Evolutionary conservation across 805 yeast genomes (phyloP).

Genomic region (Candida cerambycidarum): DNA sequence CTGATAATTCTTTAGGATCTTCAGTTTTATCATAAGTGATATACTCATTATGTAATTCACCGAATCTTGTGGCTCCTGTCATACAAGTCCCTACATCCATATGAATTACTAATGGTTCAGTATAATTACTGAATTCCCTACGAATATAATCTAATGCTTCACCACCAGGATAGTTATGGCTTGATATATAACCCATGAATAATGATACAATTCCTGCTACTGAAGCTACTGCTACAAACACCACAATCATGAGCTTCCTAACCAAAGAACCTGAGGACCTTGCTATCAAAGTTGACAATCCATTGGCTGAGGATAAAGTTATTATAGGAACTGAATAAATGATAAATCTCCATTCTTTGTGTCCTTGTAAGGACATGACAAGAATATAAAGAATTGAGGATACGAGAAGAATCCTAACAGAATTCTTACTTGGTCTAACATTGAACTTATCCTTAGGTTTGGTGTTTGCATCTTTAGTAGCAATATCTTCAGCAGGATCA

Average conservation of each 20-base stretch:
- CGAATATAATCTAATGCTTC: constrained; percentile 47
- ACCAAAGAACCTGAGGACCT: constrained; percentile 2
- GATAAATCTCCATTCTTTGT: constrained; percentile 93
- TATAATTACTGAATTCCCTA: not conserved
- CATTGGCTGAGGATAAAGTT: constrained; percentile 62
- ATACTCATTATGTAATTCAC: constrained; percentile 47
- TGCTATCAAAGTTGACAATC: constrained; percentile 39
- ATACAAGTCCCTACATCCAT: constrained; percentile 79
- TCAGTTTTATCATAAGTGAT: constrained; percentile 79
- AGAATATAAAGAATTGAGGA: constrained; percentile 57
- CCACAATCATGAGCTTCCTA: constrained; percentile 12
- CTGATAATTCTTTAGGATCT: constrained; percentile 32
- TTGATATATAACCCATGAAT: constrained; percentile 60
- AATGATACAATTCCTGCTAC: constrained; percentile 40
- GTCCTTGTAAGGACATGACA: constrained; percentile 77
- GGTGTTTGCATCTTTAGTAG: not conserved
- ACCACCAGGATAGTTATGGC: constrained; percentile 89
- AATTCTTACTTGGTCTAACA: constrained; percentile 32
- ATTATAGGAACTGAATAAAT: constrained; percentile 72
- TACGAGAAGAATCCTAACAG: constrained; percentile 46
- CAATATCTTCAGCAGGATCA: constrained; percentile 40
- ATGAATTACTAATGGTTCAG: constrained; percentile 47
- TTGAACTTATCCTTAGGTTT: constrained; percentile 18
- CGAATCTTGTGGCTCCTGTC: constrained; percentile 82
- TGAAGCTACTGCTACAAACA: constrained; percentile 25